Evolutionary conservation across 2,329 filamentous ascomycete species (phyloP), one percentile per base, ranked within the genome.

Genomic region (Aureobasidium sp.): DNA sequence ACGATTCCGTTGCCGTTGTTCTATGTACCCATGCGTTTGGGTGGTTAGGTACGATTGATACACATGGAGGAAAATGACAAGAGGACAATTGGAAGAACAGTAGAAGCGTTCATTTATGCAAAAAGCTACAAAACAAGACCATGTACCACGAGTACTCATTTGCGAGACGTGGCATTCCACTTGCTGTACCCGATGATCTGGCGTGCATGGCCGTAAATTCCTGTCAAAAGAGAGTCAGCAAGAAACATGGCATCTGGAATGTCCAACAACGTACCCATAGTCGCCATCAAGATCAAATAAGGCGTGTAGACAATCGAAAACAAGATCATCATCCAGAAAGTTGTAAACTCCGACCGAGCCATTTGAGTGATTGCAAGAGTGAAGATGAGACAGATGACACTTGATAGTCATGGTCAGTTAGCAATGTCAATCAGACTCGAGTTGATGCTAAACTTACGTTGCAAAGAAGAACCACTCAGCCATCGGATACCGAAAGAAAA

Each of bases 401-500:
- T 60, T 60, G 24, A 1, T 15, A 1, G 19, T 1, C 8, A 19
- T 27, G 44, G 5, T 60, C 15, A 60, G 5, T 60, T 9, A 60
- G 47, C n/a, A n/a, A 33, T 24, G 76, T 69, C n/a, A 61, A 76
- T 49, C 47, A 33, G 76, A 15, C 4, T 39, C 47, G 8, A 11
- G n/a, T 31, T 17, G 40, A 44, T 4, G 5, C n/a, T 12, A 27
- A 2, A 60, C 57, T 60, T 33, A 60, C 57, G 67, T 71, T 17
- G 65, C 65, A 61, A 70, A 70, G 29, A 69, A 62, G 33, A 80
- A 73, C 78, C 78, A 80, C 64, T 77, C 73, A 12, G 77, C 76
- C 60, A 79, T 70, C 0, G 77, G 77, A 63, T 78, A 80, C 45
- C 78, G 74, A 65, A 80, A 80, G 68, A 79, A 80, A 33, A 80